Evolutionary conservation across 169 alveolate species (phyloP), one percentile per base, ranked within the genome.

Genomic region (Plasmodium ovale): DNA sequence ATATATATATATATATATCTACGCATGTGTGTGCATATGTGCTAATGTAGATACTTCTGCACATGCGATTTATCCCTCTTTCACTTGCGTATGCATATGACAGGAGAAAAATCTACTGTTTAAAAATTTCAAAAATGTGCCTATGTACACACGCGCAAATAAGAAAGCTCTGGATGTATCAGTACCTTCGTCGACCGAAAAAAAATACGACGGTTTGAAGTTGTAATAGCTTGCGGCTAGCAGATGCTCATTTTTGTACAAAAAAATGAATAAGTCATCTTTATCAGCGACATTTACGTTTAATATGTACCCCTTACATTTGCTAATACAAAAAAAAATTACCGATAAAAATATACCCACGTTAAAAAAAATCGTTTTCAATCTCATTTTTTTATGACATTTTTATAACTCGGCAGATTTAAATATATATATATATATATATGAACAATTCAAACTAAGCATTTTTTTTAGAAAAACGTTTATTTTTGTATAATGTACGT

Each of bases 151-250:
- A 14, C 64, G 3, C 14, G 64, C 9, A 16, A 3, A 23, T 16
- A 5, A n/a, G n/a, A n/a, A 39, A 39, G 51, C n/a, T n/a, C n/a
- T n/a, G n/a, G n/a, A 58, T 58, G 31, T 21, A 58, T 58, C 14
- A 12, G 53, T 60, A 77, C 88, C 88, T 77, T 77, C 79, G 10
- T 77, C 77, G 16, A 77, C 70, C 16, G 88, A 77, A 62, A 77
- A 77, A 42, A 77, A 77, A 77, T 77, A 77, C 10, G 88, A 77
- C 14, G 88, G 88, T 39, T 77, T 77, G 35, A 77, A 62, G 37
- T 77, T 77, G 71, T 77, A 77, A 53, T 77, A 77, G 39, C 88
- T 77, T 31, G 88, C 70, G 16, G 88, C 88, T 77, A 77, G 23
- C 58, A 77, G 23, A 25, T 77, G 88, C 67, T 77, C 88, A 62